Evolutionary conservation across 1,139 yeast species (phyloP).

Genomic region (Debaryomyces fabryi): DNA sequence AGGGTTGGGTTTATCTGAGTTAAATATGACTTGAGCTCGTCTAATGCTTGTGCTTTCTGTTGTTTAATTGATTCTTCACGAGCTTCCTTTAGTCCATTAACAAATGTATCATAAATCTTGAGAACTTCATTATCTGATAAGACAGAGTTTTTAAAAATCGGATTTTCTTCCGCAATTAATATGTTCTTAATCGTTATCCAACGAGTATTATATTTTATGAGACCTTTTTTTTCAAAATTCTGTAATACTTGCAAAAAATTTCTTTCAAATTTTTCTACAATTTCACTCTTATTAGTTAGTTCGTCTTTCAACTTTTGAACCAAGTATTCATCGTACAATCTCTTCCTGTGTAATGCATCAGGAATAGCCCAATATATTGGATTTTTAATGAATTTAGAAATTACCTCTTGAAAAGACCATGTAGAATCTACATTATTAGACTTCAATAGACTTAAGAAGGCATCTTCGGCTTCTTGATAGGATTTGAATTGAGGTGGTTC

Average conservation of each 20-base stretch:
- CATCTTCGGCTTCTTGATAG: conserved; percentile 41
- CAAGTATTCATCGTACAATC: conserved; percentile 66
- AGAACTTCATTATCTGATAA: conserved; percentile 60
- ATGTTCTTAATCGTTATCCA: conserved; percentile 61
- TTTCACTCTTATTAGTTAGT: conserved; percentile 52
- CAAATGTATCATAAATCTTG: conserved; percentile 54
- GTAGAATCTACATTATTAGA: conserved; percentile 64
- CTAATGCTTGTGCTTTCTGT: conserved; percentile 51
- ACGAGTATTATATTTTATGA: conserved; percentile 59
- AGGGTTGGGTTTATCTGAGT: conserved; percentile 35
- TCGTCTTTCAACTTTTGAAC: conserved; percentile 58
- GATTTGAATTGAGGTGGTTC: conserved; percentile 20
- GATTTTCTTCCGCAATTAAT: conserved; percentile 59
- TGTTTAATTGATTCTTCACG: conserved; percentile 35
- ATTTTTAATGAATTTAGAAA: conserved; percentile 59
- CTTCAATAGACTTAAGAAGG: conserved; percentile 55
- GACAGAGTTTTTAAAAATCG: conserved; percentile 65
- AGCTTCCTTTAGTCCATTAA: conserved; percentile 39
- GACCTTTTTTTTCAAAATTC: conserved; percentile 30
- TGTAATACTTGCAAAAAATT: conserved; percentile 56
- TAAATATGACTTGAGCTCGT: conserved; percentile 54
- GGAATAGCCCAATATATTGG: conserved; percentile 71
- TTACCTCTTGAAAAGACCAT: conserved; percentile 74
- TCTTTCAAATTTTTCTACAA: conserved; percentile 55
- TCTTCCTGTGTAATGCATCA: conserved; percentile 63